These are phyloP conservation scores for Austroboletus novae-zelandiae DNA, from an alignment of 1,284 basidiomycete species.

Conservation along the genomic window DNA sequence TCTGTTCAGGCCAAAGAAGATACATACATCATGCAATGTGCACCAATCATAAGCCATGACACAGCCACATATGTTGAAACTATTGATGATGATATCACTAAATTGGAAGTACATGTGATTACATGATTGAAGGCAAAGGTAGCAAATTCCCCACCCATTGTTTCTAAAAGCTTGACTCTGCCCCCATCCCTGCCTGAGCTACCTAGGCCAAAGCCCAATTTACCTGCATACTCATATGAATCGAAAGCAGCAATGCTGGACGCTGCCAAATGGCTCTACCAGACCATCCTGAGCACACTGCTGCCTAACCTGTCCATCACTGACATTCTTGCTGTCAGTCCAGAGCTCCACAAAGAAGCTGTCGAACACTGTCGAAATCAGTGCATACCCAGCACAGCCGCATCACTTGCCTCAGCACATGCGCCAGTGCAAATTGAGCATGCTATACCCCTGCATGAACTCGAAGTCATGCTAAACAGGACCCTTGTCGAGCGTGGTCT, in stretches of 20 bases:
- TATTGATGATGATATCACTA: too few relatives aligned
- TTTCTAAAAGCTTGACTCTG: neutral
- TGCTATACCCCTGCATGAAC: neutral
- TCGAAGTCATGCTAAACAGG: constrained; percentile 1
- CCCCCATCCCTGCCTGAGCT: neutral
- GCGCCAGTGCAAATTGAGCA: constrained; percentile 1
- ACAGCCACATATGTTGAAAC: too few relatives aligned
- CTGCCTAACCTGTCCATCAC: constrained; percentile 10
- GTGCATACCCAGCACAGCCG: neutral
- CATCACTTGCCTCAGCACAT: neutral
- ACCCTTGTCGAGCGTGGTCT: neutral
- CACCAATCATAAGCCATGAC: too few relatives aligned
- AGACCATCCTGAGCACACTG: constrained; percentile 1
- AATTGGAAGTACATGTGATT: too few relatives aligned
- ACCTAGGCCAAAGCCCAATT: neutral
- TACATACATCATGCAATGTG: too few relatives aligned
- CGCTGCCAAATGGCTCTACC: neutral
- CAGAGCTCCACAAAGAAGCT: constrained; percentile 9
- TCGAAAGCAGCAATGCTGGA: constrained; percentile 2
- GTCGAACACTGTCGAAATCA: constrained; percentile 10
- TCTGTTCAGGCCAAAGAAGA: too few relatives aligned
- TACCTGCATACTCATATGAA: constrained; percentile 5
- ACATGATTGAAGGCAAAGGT: too few relatives aligned
- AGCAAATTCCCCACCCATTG: too few relatives aligned
- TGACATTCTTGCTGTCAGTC: constrained; percentile 16